These are phyloP conservation scores for Tuber umbilicatum DNA, from an alignment of 495 filamentous ascomycete genomes.

Conservation along the genomic window DNA sequence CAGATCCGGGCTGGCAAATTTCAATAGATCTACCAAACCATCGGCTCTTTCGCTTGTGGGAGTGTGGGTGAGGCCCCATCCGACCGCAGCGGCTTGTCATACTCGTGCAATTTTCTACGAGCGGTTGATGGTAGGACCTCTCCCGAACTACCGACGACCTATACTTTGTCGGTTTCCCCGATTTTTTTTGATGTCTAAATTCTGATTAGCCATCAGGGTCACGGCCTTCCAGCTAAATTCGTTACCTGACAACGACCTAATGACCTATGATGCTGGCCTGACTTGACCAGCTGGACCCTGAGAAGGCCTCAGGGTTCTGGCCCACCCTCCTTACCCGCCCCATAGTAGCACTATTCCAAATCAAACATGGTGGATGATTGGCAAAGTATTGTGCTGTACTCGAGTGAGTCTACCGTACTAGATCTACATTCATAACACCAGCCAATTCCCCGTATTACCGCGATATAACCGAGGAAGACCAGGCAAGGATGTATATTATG, in stretches of 20 bases:
- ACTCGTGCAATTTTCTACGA: neutral
- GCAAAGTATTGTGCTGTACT: neutral
- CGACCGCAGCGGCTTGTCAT: neutral
- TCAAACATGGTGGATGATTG: neutral
- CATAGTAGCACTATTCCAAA: neutral
- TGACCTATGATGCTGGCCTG: neutral
- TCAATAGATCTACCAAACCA: constrained; percentile 26
- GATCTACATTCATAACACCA: neutral
- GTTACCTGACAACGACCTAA: neutral
- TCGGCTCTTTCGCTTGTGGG: constrained; percentile 26
- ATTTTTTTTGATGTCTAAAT: neutral
- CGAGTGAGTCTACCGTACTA: neutral
- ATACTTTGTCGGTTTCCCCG: neutral
- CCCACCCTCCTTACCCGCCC: neutral
- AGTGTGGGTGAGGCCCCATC: neutral
- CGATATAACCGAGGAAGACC: neutral
- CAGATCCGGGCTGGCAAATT: neutral
- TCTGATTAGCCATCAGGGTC: neutral
- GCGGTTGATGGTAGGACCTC: neutral
- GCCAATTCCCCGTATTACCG: neutral
- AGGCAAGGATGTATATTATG: neutral
- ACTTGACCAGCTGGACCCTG: neutral
- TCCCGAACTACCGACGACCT: neutral
- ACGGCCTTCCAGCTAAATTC: neutral
- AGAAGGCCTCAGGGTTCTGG: neutral